A percentile compares a stretch with the other conserved stretches of the same genome.
These are phyloP conservation scores for Hymenoscyphus fraxineus DNA, from an alignment of 2,329 filamentous ascomycete genomes.

Conservation along the genomic window DNA sequence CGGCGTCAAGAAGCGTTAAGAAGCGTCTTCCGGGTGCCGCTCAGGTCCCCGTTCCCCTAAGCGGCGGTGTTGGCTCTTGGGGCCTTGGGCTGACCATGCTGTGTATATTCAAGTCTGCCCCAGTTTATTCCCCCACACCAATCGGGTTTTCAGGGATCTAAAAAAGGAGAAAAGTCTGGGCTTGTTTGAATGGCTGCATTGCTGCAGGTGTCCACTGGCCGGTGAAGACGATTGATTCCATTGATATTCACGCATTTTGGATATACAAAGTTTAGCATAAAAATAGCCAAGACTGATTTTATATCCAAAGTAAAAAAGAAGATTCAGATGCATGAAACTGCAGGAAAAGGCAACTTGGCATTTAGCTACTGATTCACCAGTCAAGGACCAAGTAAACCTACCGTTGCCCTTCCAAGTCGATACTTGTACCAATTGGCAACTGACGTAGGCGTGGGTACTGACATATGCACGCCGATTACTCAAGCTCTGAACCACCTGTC, in stretches of 20 bases:
- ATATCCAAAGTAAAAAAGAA: no score
- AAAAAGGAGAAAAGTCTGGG: not conserved
- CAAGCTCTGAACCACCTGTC: not conserved
- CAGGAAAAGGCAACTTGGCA: no score
- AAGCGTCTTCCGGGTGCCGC: not conserved
- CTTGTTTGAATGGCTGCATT: not conserved
- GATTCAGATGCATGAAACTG: no score
- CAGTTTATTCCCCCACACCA: not conserved
- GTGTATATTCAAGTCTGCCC: not conserved
- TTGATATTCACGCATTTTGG: no score
- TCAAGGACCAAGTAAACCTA: no score
- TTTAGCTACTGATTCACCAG: no score
- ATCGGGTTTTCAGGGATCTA: not conserved
- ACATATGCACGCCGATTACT: not conserved
- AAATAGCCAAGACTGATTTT: no score
- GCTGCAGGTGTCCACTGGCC: no score
- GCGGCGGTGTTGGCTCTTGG: not conserved
- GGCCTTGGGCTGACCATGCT: not conserved
- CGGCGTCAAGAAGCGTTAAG: no score
- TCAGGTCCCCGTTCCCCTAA: not conserved
- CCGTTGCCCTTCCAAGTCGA: not conserved
- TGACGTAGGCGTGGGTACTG: not conserved
- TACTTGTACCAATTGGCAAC: not conserved
- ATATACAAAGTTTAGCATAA: no score
- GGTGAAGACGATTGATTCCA: no score